A percentile compares a stretch with the other conserved stretches of the same genome.
Conservation (phyloP, 2,329 filamentous ascomycete species). For the Fusarium falciforme region DNA sequence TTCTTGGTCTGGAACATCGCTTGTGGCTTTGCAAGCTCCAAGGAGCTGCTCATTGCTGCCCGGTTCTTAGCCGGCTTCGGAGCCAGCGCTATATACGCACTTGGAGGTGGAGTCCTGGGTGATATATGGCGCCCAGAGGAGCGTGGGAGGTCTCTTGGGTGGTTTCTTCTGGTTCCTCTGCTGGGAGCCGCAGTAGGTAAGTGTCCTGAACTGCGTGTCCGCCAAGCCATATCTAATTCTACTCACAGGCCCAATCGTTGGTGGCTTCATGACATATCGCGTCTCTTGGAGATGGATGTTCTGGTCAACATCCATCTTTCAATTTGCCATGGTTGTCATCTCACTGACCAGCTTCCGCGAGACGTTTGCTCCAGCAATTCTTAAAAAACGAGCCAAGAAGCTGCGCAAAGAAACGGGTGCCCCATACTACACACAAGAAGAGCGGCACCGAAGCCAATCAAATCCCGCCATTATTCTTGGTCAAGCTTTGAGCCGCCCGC, state of each 20-base stretch:
- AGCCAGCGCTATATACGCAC: constrained; percentile 57
- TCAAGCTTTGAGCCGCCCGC: constrained; percentile 62
- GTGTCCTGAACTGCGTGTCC: neutral
- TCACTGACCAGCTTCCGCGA: constrained; percentile 51
- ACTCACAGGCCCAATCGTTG: constrained; percentile 49
- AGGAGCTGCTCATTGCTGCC: constrained; percentile 55
- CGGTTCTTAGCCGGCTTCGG: constrained; percentile 62
- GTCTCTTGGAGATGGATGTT: constrained; percentile 60
- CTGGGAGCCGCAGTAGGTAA: constrained; percentile 53
- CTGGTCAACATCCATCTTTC: constrained; percentile 57
- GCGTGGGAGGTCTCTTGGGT: constrained; percentile 54
- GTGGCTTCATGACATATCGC: constrained; percentile 52
- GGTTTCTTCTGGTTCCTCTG: constrained; percentile 54
- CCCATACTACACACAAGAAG: constrained; percentile 50
- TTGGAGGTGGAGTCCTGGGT: constrained; percentile 59
- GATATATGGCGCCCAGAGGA: constrained; percentile 60
- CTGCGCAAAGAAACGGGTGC: constrained; percentile 48
- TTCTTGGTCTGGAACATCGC: constrained; percentile 63
- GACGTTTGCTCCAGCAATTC: constrained; percentile 52
- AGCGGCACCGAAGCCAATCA: constrained; percentile 48
- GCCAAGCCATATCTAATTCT: neutral
- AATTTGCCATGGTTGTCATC: constrained; percentile 50
- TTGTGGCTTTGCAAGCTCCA: constrained; percentile 55
- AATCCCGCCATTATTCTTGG: constrained; percentile 41
- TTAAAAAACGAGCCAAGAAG: constrained; percentile 47